Base-by-base conservation (phyloP, 805 yeast species). In the Sporopachydermia lactativora region DNA sequence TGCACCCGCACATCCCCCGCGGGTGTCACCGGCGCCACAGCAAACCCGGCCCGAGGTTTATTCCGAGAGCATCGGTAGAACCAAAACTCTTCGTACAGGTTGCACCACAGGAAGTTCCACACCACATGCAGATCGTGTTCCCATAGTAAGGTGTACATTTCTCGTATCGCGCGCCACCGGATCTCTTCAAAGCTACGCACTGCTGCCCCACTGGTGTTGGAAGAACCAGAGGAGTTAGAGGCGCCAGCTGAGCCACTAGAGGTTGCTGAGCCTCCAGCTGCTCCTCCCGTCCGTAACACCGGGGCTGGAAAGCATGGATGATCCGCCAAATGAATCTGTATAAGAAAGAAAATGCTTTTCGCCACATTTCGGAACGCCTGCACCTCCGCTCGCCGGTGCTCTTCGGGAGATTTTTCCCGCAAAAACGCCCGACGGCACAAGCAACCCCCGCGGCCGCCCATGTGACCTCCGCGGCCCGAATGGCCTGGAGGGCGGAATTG, bases 71-170 rank as follows among this genome's bases (percentile, higher is more conserved):
- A 24, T 24, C 31, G 31, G 31, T 8, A 24, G 31, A 24, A 24
- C 31, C 31, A 24, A n/a, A 24, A 24, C 31, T 24, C 31, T n/a
- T 24, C 31, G n/a, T 24, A 24, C 13, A 24, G n/a, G 31, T 24
- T 24, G 31, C 31, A 39, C 36, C 40, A 34, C 39, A 18, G 19
- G 19, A 17, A 4, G 18, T 14, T 24, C 18, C 16, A 3, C n/a
- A 13, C 4, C 5, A 15, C 17, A 17, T 35, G 37, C 8, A 35
- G 13, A 16, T 35, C 13, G 37, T 35, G 37, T 16, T 14, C 17
- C 15, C 17, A 15, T 8, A 15, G 17, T 15, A 15, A 11, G 8
- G 13, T 14, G 37, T 35, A 15, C 37, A 35, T n/a, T 8, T n/a
- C 17, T n/a, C 15, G 6, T 14, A 15, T 35, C 16, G 37, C 8